Evolutionary conservation across 1,284 basidiomycete species (phyloP).

Genomic region (Dichomitus squalens): DNA sequence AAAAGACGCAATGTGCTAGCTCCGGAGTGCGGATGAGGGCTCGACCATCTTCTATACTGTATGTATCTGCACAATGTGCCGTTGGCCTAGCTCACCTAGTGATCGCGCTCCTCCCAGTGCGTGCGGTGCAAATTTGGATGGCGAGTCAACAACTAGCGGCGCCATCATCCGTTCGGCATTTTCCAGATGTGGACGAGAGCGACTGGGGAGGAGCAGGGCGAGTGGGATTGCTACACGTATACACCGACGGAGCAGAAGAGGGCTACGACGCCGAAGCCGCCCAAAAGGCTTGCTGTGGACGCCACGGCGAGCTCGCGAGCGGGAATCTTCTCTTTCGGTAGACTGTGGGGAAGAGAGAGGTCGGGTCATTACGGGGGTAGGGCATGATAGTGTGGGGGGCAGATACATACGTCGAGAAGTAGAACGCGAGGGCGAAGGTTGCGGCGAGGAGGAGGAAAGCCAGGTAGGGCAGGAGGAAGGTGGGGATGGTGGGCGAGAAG

Average conservation of each 20-base stretch:
- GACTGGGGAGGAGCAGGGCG: constrained; percentile 3
- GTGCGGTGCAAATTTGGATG: constrained; percentile 74
- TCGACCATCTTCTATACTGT: constrained; percentile 85
- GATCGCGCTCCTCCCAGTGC: constrained; percentile 46
- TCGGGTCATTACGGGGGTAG: constrained; percentile 21
- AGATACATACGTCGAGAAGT: constrained; percentile 81
- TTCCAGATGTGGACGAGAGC: background rate
- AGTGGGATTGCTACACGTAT: constrained; percentile 61
- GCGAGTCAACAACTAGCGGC: constrained; percentile 70
- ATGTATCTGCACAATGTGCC: constrained; percentile 29
- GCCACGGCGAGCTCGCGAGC: constrained; percentile 71
- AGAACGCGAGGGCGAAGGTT: constrained; percentile 84
- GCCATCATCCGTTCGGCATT: constrained; percentile 1
- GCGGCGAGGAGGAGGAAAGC: constrained; percentile 71
- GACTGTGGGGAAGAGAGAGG: constrained; percentile 42
- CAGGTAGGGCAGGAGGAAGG: constrained; percentile 67
- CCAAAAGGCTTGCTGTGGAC: constrained; percentile 72
- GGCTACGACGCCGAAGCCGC: constrained; percentile 84
- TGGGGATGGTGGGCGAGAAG: constrained; percentile 71
- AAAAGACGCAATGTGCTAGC: constrained; percentile 46
- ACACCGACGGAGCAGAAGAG: constrained; percentile 88
- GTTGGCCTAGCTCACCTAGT: background rate
- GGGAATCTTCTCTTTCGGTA: constrained; percentile 73
- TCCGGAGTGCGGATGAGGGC: constrained; percentile 89
- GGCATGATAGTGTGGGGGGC: constrained; percentile 11